Base-by-base conservation (phyloP, 1,139 yeast genomes). In the Nadsonia commutata region DNA sequence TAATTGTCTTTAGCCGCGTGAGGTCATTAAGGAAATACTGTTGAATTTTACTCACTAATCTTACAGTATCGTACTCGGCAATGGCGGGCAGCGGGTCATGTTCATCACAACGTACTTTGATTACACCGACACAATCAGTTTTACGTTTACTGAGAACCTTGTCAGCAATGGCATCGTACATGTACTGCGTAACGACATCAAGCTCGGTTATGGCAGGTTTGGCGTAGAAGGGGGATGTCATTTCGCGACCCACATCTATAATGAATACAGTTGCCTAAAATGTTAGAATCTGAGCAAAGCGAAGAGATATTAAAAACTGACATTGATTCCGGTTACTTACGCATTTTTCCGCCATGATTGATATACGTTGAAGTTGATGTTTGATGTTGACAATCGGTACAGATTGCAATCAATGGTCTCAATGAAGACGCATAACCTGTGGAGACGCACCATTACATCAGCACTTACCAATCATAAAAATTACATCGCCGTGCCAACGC, bases 201-300 rank as follows among this genome's bases (percentile, higher is more conserved):
- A 74, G 51, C 45, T 68, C 68, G 7, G 62, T 41, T 16, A 46
- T 39, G 9, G 47, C 44, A 1, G 40, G 22, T 31, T 62, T 47
- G 6, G 54, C 62, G 21, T 48, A 43, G 36, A 55, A 51, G 33
- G 43, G 45, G 6, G 45, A 49, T 13, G 60, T 70, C 76, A 73
- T 72, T 4, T 64, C 50, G 16, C 65, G 63, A 20, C 73, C 65
- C 27, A 68, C 58, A 54, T 79, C 85, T 8, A 76, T 64, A 18
- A 78, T 68, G 51, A 73, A 76, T 2, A 70, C 60, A 0, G 80
- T 73, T 36, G 70, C 60, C 63, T 71, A n/a, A n/a, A n/a, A n/a
- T n/a, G n/a, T n/a, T n/a, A n/a, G n/a, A n/a, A n/a, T n/a, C n/a
- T n/a, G n/a, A n/a, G n/a, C n/a, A n/a, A n/a, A n/a, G n/a, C n/a